Conservation (phyloP, 1,284 basidiomycete genomes). For the Taiwanofungus camphoratus region DNA sequence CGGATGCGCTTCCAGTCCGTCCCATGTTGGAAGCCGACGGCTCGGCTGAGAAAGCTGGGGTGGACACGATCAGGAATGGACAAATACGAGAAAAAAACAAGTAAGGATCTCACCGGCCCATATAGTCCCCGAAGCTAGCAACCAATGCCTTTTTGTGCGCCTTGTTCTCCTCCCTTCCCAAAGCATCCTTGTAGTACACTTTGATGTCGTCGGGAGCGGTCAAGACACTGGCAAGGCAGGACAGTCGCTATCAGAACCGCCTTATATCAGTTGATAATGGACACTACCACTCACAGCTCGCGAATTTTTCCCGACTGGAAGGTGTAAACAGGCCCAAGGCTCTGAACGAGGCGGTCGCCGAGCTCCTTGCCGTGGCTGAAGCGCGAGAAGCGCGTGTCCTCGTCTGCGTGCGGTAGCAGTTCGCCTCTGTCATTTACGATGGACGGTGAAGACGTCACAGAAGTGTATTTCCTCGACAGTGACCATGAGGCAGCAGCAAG, state of each 20-base stretch:
- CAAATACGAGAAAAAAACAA: neutral
- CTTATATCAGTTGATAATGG: neutral
- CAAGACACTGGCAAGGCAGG: neutral
- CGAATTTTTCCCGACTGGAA: neutral
- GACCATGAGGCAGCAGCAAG: neutral
- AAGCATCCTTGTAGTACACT: neutral
- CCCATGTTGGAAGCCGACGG: neutral
- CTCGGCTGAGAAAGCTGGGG: neutral
- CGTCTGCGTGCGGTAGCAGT: neutral
- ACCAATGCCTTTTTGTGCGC: neutral
- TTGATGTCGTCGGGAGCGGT: neutral
- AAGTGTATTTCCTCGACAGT: neutral
- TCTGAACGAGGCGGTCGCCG: neutral
- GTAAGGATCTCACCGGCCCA: neutral
- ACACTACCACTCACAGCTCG: neutral
- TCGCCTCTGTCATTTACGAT: neutral
- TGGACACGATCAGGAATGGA: neutral
- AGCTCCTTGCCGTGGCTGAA: neutral
- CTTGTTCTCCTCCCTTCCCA: neutral
- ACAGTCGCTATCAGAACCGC: neutral
- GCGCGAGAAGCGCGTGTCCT: neutral
- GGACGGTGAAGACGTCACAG: neutral
- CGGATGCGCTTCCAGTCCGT: neutral
- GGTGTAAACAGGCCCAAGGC: neutral
- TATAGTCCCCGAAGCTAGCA: neutral